These are phyloP conservation scores for Stephania yunnanensis DNA, from an alignment of 164 flowering plant species.

Conservation along the genomic window DNA sequence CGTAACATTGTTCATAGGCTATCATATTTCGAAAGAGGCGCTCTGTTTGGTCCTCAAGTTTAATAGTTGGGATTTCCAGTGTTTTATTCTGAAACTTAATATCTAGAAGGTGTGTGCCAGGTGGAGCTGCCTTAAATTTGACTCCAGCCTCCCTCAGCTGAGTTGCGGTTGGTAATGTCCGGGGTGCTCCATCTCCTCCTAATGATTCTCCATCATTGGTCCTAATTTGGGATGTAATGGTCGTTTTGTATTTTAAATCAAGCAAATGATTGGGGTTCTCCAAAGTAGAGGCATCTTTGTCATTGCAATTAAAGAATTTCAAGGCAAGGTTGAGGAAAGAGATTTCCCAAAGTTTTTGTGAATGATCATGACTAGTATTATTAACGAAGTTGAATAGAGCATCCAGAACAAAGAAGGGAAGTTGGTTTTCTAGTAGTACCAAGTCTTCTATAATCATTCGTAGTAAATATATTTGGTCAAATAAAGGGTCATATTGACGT, in stretches of 20 bases:
- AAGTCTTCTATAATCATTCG: conserved; percentile 13
- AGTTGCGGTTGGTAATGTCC: neutral
- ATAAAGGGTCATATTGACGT: neutral
- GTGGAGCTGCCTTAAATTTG: neutral
- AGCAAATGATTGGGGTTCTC: neutral
- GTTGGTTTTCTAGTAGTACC: conserved; percentile 28
- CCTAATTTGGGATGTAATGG: too few species aligned
- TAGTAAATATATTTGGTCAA: neutral
- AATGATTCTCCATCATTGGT: neutral
- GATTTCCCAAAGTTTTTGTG: neutral
- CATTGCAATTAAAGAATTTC: neutral
- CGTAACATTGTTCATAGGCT: too few species aligned
- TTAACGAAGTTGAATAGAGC: neutral
- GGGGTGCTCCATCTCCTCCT: too few species aligned
- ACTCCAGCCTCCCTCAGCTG: neutral
- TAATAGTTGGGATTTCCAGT: too few species aligned
- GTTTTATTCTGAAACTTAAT: too few species aligned
- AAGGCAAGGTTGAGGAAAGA: neutral
- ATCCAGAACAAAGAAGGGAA: conserved; percentile 22
- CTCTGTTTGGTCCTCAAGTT: too few species aligned
- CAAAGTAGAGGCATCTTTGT: too few species aligned
- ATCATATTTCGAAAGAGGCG: too few species aligned
- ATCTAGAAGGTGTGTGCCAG: too few species aligned
- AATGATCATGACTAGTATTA: neutral
- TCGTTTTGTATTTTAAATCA: neutral